Evolutionary conservation across 148 eudicot species (phyloP).

Genomic region (Arctostaphylos glauca): DNA sequence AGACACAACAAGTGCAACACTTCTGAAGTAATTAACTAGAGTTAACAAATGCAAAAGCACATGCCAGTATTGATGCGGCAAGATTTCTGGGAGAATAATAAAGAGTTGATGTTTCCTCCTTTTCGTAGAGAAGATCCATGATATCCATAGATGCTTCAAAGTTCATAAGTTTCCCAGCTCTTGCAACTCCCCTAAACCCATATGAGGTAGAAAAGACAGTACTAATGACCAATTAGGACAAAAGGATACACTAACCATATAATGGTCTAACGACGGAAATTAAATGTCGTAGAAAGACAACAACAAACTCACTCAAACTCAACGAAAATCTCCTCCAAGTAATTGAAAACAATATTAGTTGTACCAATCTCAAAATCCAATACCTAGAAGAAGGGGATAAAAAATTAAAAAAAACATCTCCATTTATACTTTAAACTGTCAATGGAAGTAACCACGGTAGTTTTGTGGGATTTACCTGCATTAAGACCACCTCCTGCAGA

Average conservation of each 20-base stretch:
- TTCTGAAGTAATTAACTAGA: neutral
- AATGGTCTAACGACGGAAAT: neutral
- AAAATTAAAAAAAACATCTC: conserved; percentile 1
- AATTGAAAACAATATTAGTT: conserved; percentile 37
- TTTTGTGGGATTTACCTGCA: conserved; percentile 35
- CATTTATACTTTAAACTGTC: neutral
- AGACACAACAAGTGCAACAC: neutral
- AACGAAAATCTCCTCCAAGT: conserved; percentile 52
- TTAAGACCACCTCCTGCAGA: conserved; percentile 56
- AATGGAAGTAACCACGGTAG: neutral
- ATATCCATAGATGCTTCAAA: conserved; percentile 74
- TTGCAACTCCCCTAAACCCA: conserved; percentile 50
- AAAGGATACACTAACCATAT: neutral
- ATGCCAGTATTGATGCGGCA: conserved; percentile 54
- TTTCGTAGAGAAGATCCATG: conserved; percentile 78
- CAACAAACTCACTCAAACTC: conserved; percentile 48
- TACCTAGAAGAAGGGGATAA: conserved; percentile 25
- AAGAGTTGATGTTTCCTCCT: conserved; percentile 43
- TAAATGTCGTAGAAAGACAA: neutral
- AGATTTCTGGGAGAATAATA: conserved; percentile 37
- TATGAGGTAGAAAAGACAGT: conserved; percentile 9
- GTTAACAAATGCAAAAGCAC: conserved; percentile 10
- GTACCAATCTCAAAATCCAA: conserved; percentile 67
- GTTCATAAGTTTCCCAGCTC: conserved; percentile 53
- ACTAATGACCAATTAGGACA: neutral